phyloP scores from a whole-genome alignment of 176 grass and related monocot species.

The Secale cereale region DNA sequence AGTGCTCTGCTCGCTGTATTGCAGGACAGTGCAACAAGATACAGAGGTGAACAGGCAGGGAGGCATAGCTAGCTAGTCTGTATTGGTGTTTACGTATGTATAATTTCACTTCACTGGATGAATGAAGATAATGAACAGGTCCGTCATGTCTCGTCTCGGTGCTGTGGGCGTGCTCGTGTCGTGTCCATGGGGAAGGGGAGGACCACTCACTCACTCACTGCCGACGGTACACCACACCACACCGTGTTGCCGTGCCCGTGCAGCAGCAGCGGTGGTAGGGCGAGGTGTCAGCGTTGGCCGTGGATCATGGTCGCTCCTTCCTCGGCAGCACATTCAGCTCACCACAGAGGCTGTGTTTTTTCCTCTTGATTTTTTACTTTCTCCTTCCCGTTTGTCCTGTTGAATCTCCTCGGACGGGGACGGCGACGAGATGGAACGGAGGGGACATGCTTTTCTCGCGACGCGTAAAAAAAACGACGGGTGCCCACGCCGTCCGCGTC shows the following conservation, averaged over 20 bases:
- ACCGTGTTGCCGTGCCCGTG: background rate
- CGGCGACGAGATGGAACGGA: background rate
- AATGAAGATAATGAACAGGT: constrained; percentile 11
- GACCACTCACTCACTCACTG: background rate
- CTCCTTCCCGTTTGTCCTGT: background rate
- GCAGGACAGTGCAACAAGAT: constrained; percentile 20
- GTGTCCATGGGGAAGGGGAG: background rate
- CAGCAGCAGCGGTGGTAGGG: background rate
- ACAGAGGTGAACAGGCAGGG: background rate
- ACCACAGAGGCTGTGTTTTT: background rate
- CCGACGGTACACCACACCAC: constrained; percentile 6
- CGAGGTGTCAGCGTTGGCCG: constrained; percentile 23
- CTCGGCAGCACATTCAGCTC: constrained; percentile 12
- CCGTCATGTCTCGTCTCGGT: background rate
- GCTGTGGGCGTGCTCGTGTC: background rate
- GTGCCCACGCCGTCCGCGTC: constrained; percentile 5
- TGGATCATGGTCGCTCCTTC: constrained; percentile 3
- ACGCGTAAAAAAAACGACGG: background rate
- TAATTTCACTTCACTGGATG: constrained; percentile 27
- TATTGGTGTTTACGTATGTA: constrained; percentile 12
- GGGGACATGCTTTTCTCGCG: constrained; percentile 6
- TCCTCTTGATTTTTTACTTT: background rate
- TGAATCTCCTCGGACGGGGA: background rate
- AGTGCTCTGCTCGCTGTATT: constrained; percentile 13
- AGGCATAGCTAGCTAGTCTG: background rate